Conservation (phyloP, 257 asterid species). For the Nicotiana otophora region DNA sequence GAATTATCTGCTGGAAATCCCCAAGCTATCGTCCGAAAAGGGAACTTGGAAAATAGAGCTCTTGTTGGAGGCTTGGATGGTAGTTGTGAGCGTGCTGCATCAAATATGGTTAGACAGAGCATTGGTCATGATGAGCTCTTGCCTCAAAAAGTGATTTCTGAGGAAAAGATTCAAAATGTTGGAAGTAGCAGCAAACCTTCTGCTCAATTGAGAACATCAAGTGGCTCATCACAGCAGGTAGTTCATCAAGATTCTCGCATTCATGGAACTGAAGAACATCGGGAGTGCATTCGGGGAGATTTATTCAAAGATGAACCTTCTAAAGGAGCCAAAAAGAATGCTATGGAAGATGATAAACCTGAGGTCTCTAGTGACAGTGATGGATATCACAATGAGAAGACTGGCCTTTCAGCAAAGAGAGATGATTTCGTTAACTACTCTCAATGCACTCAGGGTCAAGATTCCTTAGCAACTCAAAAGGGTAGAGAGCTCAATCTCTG, state of each 20-base stretch:
- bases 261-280: slow-evolving; percentile 12
- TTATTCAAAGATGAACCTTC: slow-evolving; percentile 3
- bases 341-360: slow-evolving; percentile 7
- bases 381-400: slow-evolving; percentile 34
- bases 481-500: slow-evolving; percentile 35
- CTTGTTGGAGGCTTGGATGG: slow-evolving; percentile 7
- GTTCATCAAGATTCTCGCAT: not conserved
- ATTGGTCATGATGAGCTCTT: slow-evolving; percentile 19
- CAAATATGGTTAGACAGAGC: slow-evolving; percentile 9
- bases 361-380: slow-evolving; percentile 32
- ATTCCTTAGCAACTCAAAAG: slow-evolving; percentile 37
- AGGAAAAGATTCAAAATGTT: slow-evolving; percentile 22
- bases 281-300: not conserved
- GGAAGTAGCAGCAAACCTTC: slow-evolving; percentile 22
- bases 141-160: slow-evolving; percentile 21
- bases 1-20: slow-evolving; percentile 2
- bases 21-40: not conserved
- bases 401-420: slow-evolving; percentile 32
- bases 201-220: slow-evolving; percentile 13
- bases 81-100: slow-evolving; percentile 15
- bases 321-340: slow-evolving; percentile 20
- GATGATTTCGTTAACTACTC: slow-evolving; percentile 42
- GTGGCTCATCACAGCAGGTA: not conserved
- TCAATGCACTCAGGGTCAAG: slow-evolving; percentile 42
- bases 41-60: slow-evolving; percentile 14